Evolutionary conservation across 441 rosid genomes (phyloP), one percentile per base, ranked within the genome.

Genomic region (Croton setiger): DNA sequence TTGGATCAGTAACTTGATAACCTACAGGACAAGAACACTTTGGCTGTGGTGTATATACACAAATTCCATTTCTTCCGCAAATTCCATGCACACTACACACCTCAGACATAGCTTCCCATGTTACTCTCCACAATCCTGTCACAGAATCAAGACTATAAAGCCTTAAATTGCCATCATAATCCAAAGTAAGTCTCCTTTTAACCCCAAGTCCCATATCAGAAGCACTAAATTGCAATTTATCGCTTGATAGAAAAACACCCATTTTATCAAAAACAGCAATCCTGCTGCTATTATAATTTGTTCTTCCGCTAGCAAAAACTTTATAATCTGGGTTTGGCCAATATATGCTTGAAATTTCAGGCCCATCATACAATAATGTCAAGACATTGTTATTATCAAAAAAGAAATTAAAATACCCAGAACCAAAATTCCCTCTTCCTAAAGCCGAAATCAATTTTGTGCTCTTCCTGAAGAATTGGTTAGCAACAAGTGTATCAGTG

Each of bases 21-120:
- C 86, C 82, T 3, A n/a, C n/a, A n/a, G n/a, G n/a, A 70, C 89
- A 83, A 3, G 86, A 72, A 45, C 89, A 85, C 63, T 80, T 80
- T 1, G 83, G 84, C 33, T 73, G 74, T 0, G 80, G 83, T n/a
- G 75, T 48, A n/a, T 76, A 74, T 43, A 75, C 59, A 55, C 87
- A 83, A 8, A 83, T 70, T 62, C 81, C 84, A 55, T 85, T 80
- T 65, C 74, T 70, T 14, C 89, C 86, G 58, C 87, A 86, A 51
- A 77, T 44, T 8, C 90, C 86, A 58, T 86, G 86, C 15, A 83
- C 79, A 0, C 15, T 54, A 60, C 86, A 80, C 37, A n/a, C n/a
- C n/a, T n/a, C n/a, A n/a, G n/a, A 7, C 74, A 77, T 4, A 4
- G 84, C 82, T 68, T 74, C 47, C 81, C 82, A 80, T 5, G 84